Conservation (phyloP, 1,284 basidiomycete species). For the Cryptococcus hybrid region DNA sequence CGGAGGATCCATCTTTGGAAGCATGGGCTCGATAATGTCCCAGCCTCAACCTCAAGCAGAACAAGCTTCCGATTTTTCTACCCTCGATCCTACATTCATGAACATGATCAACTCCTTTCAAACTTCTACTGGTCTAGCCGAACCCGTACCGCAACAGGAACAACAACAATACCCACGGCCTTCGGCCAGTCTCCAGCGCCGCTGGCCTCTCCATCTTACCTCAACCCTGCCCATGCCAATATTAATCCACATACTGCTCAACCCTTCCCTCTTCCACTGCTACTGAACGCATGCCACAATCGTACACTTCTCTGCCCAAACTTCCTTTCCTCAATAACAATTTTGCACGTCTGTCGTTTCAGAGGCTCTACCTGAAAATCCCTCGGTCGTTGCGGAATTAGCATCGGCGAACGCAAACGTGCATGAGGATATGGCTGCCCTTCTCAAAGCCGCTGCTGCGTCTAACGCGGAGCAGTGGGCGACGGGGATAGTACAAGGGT, state of each 20-base stretch:
- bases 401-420: background rate
- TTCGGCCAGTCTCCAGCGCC: background rate
- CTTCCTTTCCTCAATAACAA: background rate
- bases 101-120: slow-evolving; percentile 28
- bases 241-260: background rate
- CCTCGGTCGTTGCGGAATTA: background rate
- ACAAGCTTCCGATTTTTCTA: slow-evolving; percentile 30
- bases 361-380: background rate
- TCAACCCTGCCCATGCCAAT: background rate
- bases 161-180: background rate
- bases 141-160: background rate
- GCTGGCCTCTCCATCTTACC: background rate
- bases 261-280: background rate
- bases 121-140: slow-evolving; percentile 2
- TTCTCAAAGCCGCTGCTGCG: background rate
- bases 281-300: background rate
- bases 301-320: background rate
- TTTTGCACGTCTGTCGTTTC: background rate
- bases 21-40: background rate
- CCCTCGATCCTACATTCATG: slow-evolving; percentile 36
- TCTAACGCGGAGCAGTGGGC: background rate
- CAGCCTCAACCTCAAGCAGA: background rate
- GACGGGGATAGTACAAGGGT: background rate
- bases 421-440: background rate
- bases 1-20: slow-evolving; percentile 16